Conservation (phyloP, 306 rosid species). For the Citrullus amarus region DNA sequence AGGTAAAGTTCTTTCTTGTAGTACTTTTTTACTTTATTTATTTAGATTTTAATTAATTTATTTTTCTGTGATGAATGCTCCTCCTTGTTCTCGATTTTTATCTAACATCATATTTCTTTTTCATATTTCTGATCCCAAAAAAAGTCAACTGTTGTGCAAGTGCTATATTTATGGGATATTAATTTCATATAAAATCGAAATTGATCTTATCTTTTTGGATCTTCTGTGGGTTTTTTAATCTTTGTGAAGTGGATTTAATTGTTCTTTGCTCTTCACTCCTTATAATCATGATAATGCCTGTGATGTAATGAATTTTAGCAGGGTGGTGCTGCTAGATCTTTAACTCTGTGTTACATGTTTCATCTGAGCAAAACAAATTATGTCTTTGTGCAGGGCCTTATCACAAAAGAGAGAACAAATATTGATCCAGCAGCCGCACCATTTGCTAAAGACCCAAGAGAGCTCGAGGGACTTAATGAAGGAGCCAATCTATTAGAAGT, state of each 20-base stretch:
- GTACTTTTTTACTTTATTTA: background rate
- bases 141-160: background rate
- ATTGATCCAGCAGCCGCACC: slow-evolving; percentile 83
- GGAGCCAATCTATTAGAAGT: slow-evolving; percentile 86
- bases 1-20: background rate
- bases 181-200: background rate
- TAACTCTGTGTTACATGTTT: background rate
- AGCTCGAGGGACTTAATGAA: slow-evolving; percentile 70
- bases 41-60: background rate
- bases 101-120: background rate
- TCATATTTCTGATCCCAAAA: background rate
- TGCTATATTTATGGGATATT: background rate
- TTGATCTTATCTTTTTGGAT: background rate
- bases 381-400: slow-evolving; percentile 62
- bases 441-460: slow-evolving; percentile 69
- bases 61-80: background rate
- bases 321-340: background rate
- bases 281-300: background rate
- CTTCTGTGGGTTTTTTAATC: background rate
- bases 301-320: background rate
- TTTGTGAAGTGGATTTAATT: background rate
- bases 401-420: slow-evolving; percentile 68
- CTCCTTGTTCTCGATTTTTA: background rate
- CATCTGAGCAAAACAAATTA: background rate
- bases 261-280: background rate